Conservation (phyloP, 176 grass and related monocot species). For the Oropetium thomaeum region DNA sequence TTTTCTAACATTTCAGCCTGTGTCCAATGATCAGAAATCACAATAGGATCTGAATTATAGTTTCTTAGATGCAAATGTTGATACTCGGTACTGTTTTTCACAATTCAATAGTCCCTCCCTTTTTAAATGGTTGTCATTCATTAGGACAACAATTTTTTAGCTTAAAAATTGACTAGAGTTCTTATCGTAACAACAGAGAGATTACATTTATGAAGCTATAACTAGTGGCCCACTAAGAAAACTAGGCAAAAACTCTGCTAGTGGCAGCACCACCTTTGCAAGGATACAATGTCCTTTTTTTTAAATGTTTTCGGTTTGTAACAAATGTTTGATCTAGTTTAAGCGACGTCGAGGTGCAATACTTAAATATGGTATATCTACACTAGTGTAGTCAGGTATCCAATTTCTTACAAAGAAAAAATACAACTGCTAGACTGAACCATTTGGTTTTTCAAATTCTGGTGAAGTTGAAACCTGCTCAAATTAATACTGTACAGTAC, state of each 20-base stretch:
- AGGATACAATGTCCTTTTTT: background rate
- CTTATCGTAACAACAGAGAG: too few species aligned
- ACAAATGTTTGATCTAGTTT: background rate
- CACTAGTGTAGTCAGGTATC: background rate
- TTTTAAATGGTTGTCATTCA: too few species aligned
- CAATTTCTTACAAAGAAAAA: background rate
- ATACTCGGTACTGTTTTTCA: background rate
- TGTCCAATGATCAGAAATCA: background rate
- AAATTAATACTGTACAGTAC: too few species aligned
- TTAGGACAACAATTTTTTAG: too few species aligned
- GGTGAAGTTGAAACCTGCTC: too few species aligned
- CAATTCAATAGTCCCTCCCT: too few species aligned
- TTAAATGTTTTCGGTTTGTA: too few species aligned
- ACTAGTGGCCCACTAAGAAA: background rate
- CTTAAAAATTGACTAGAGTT: too few species aligned
- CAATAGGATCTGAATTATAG: background rate
- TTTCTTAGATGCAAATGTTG: background rate
- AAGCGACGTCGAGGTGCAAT: background rate
- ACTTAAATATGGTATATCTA: background rate
- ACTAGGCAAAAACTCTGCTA: background rate
- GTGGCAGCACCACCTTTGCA: background rate
- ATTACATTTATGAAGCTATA: background rate
- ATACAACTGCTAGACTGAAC: background rate
- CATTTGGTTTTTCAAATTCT: too few species aligned
- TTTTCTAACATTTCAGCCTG: background rate